A percentile compares a stretch with the other conserved stretches of the same genome.
Evolutionary conservation across 208 protist genomes (phyloP).

Genomic region (Wallacemonas sp.): DNA sequence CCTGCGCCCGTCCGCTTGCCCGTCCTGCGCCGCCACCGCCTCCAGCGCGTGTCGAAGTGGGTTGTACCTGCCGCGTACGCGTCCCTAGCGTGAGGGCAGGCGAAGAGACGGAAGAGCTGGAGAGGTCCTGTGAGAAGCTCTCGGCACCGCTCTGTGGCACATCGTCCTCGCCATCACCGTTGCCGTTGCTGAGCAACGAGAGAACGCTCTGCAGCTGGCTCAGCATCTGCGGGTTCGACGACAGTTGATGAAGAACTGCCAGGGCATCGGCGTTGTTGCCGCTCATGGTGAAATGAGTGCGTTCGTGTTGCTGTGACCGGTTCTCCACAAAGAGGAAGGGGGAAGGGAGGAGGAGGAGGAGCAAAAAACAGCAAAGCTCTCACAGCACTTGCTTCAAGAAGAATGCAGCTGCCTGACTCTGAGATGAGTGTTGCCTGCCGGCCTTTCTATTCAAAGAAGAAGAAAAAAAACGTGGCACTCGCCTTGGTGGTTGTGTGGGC

Average conservation of each 20-base stretch:
- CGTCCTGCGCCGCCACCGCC: neutral
- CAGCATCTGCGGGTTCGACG: conserved; percentile 61
- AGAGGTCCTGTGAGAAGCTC: neutral
- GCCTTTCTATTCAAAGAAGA: too few relatives aligned
- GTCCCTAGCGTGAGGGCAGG: conserved; percentile 7
- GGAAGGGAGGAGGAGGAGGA: too few relatives aligned
- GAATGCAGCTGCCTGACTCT: too few relatives aligned
- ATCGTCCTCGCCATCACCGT: neutral
- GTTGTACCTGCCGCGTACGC: neutral
- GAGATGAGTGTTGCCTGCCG: too few relatives aligned
- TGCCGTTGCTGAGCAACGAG: conserved; percentile 20
- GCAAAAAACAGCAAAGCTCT: too few relatives aligned
- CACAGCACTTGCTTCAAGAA: too few relatives aligned
- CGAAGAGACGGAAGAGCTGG: conserved; percentile 10
- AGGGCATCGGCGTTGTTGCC: conserved; percentile 34
- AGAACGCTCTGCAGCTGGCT: conserved; percentile 62
- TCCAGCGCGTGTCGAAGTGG: neutral
- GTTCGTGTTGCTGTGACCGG: too few relatives aligned
- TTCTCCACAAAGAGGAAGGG: too few relatives aligned
- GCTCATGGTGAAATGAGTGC: neutral
- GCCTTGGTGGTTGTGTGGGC: too few relatives aligned
- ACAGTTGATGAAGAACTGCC: conserved; percentile 63
- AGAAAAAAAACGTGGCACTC: too few relatives aligned
- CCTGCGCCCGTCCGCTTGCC: too few relatives aligned
- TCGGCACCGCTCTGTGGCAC: neutral